These are phyloP conservation scores for Lactarius evosmus DNA, from an alignment of 768 basidiomycete genomes.

Conservation along the genomic window DNA sequence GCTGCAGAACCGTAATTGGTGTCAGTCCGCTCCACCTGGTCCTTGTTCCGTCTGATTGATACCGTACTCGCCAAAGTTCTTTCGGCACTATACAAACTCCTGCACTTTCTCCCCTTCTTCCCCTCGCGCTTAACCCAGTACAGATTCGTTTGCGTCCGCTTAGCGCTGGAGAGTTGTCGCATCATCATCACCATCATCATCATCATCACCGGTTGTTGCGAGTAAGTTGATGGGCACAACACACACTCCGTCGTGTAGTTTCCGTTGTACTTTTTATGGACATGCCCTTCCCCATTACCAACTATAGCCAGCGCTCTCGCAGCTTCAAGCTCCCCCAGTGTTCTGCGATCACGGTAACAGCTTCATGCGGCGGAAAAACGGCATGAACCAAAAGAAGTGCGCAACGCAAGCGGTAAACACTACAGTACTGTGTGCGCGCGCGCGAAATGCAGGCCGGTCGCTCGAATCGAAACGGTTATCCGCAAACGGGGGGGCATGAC, in stretches of 20 bases:
- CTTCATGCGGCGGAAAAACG: not conserved
- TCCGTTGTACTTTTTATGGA: constrained; percentile 15
- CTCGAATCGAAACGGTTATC: not conserved
- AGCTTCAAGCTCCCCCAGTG: not conserved
- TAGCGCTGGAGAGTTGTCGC: not conserved
- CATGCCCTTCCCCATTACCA: not conserved
- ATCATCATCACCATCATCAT: not conserved
- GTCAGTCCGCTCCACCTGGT: not conserved
- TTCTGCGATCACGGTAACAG: not conserved
- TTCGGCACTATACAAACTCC: not conserved
- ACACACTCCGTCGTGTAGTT: not conserved
- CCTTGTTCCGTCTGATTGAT: no score
- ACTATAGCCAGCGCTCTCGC: not conserved
- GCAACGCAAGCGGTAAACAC: not conserved
- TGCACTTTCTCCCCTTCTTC: not conserved
- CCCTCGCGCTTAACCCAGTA: not conserved
- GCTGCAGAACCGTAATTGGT: not conserved
- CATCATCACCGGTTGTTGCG: not conserved
- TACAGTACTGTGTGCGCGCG: not conserved
- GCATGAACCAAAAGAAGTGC: not conserved
- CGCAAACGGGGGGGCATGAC: not conserved
- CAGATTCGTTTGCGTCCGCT: not conserved
- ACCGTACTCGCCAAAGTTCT: no score
- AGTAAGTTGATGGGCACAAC: not conserved
- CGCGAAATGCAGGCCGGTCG: not conserved